Percentiles rank a stretch among this genome's conserved stretches.
These are phyloP conservation scores for Acorus calamus DNA, from an alignment of 106 monocot genomes.

Conservation along the genomic window DNA sequence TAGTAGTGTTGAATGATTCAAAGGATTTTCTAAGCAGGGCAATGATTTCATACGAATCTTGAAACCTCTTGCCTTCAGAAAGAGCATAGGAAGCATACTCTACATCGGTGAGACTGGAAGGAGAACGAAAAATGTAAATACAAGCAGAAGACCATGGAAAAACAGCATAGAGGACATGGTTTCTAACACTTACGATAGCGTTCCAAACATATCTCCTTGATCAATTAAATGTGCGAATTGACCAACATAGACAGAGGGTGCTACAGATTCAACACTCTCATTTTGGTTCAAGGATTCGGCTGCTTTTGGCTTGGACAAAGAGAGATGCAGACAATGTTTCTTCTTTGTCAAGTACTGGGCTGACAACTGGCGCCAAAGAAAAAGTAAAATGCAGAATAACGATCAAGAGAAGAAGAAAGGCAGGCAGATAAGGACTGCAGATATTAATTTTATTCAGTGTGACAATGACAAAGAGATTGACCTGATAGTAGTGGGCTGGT, in stretches of 20 bases:
- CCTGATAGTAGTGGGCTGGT: constrained; percentile 94
- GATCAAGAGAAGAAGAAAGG: not conserved
- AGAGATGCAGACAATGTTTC: constrained; percentile 30
- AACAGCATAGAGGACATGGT: not conserved
- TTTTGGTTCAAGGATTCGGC: constrained; percentile 10
- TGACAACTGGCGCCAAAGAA: constrained; percentile 31
- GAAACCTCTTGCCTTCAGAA: constrained; percentile 59
- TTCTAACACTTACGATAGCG: constrained; percentile 51
- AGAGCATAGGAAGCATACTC: constrained; percentile 61
- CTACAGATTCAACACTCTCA: constrained; percentile 44
- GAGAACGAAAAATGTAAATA: constrained; percentile 14
- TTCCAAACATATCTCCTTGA: constrained; percentile 44
- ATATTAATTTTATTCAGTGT: constrained; percentile 2
- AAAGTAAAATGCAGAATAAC: not conserved
- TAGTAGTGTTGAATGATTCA: constrained; percentile 67
- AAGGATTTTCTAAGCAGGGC: constrained; percentile 61
- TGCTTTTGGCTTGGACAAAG: constrained; percentile 19
- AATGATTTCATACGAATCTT: constrained; percentile 84
- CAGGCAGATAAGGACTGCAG: not conserved
- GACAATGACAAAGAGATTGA: constrained; percentile 6
- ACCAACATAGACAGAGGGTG: constrained; percentile 60
- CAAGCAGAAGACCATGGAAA: constrained; percentile 2
- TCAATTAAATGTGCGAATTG: constrained; percentile 71
- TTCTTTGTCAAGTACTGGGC: constrained; percentile 74
- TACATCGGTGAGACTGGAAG: constrained; percentile 73